These are phyloP conservation scores for Cyclospora cayetanensis DNA, from an alignment of 169 alveolate species.

Conservation along the genomic window DNA sequence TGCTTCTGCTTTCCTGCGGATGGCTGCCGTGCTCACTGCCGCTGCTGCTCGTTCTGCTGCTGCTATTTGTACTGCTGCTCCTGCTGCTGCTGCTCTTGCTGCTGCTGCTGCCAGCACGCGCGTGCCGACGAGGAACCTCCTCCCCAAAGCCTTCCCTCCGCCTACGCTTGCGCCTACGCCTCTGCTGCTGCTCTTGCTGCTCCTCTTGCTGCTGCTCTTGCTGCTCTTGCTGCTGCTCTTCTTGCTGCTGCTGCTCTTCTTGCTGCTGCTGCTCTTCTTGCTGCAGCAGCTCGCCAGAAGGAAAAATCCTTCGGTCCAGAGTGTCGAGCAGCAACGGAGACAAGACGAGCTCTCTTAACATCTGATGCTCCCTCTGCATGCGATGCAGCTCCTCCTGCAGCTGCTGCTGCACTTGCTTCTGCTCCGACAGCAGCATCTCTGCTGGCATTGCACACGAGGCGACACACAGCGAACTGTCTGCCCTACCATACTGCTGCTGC, in stretches of 20 bases:
- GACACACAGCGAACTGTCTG: neutral
- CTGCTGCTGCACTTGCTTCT: neutral
- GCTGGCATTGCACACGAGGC: neutral
- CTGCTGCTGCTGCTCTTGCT: slow-evolving; percentile 5
- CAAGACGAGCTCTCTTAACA: neutral
- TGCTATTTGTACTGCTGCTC: neutral
- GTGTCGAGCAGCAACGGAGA: neutral
- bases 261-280: neutral
- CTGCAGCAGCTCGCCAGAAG: neutral
- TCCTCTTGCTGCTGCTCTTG: neutral
- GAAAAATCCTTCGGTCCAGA: neutral
- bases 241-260: neutral
- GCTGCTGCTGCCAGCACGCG: slow-evolving; percentile 5
- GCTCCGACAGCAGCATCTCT: neutral
- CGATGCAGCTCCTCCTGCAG: neutral
- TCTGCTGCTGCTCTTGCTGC: neutral
- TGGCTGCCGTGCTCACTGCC: too few relatives aligned
- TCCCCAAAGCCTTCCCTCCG: too few relatives aligned
- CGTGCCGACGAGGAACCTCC: too few relatives aligned
- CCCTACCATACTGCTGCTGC: neutral
- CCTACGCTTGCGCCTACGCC: neutral
- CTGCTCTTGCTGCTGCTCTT: neutral
- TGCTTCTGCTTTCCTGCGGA: too few relatives aligned
- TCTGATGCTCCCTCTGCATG: slow-evolving; percentile 26
- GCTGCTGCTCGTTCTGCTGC: neutral